Evolutionary conservation across 257 asterid species (phyloP).

Genomic region (Nicotiana tabacum): DNA sequence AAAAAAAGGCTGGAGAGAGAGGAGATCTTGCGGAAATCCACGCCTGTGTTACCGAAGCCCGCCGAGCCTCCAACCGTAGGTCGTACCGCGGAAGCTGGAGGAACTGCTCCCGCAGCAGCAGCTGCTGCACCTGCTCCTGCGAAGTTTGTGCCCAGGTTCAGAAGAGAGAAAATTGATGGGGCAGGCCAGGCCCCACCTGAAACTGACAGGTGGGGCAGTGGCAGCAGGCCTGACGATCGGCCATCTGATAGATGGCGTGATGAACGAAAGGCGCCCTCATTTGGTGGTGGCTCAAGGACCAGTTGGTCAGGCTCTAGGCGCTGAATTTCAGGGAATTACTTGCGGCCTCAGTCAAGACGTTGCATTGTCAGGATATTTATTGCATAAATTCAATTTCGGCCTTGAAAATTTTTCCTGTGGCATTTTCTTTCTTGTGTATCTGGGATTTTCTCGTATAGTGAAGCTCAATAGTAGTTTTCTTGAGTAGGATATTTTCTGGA

Average conservation of each 20-base stretch:
- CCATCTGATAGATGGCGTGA: slow-evolving; percentile 38
- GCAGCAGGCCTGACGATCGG: slow-evolving; percentile 30
- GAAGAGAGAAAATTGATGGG: slow-evolving; percentile 22
- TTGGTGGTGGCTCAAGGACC: slow-evolving; percentile 34
- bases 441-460: not conserved
- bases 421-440: not conserved
- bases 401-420: not conserved
- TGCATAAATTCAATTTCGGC: not conserved
- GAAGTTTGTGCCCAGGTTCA: slow-evolving; percentile 49
- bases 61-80: slow-evolving; percentile 17
- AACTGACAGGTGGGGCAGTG: slow-evolving; percentile 44
- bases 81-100: slow-evolving; percentile 30
- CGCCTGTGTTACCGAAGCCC: slow-evolving; percentile 22
- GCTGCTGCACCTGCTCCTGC: slow-evolving; percentile 34
- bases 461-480: not conserved
- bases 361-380: not conserved
- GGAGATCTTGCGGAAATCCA: slow-evolving; percentile 33
- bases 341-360: not conserved
- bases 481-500: not conserved
- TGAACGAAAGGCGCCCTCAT: slow-evolving; percentile 31
- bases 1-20: slow-evolving; percentile 43
- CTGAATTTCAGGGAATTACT: slow-evolving; percentile 6
- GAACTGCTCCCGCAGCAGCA: slow-evolving; percentile 25
- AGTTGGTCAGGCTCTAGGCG: slow-evolving; percentile 34
- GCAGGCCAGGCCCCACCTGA: slow-evolving; percentile 38